phyloP scores from a whole-genome alignment of 2,329 filamentous ascomycete species.

The Monosporascus sp. region DNA sequence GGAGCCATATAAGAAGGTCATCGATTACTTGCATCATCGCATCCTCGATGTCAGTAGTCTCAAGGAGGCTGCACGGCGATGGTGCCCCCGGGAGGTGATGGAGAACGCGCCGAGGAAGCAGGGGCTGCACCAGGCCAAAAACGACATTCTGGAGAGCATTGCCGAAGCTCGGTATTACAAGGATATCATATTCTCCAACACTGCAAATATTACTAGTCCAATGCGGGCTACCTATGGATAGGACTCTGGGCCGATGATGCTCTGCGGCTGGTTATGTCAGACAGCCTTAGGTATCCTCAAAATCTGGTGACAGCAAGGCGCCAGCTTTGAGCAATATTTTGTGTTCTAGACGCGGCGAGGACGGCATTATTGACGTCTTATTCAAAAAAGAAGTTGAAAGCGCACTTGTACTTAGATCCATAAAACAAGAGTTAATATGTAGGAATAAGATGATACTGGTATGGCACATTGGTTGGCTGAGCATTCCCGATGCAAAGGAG shows the following conservation, averaged over 20 bases:
- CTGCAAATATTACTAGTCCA: background rate
- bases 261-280: background rate
- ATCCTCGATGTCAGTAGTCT: slow-evolving; percentile 88
- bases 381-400: background rate
- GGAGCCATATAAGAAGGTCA: slow-evolving; percentile 66
- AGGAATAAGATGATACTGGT: too few species aligned
- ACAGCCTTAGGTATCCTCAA: background rate
- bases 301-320: background rate
- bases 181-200: slow-evolving; percentile 54
- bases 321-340: background rate
- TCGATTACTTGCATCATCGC: slow-evolving; percentile 79
- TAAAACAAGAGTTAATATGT: too few species aligned
- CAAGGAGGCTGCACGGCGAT: slow-evolving; percentile 83
- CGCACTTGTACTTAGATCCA: too few species aligned
- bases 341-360: background rate
- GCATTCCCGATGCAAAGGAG: background rate
- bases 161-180: slow-evolving; percentile 83
- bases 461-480: background rate
- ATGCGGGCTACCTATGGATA: background rate
- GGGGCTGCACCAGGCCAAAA: slow-evolving; percentile 72
- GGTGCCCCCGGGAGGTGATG: slow-evolving; percentile 61
- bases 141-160: slow-evolving; percentile 94
- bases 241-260: too few species aligned
- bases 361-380: background rate
- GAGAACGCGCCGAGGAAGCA: slow-evolving; percentile 64